Conservation (phyloP, 2,329 filamentous ascomycete species). For the Fusarium nematophilum region DNA sequence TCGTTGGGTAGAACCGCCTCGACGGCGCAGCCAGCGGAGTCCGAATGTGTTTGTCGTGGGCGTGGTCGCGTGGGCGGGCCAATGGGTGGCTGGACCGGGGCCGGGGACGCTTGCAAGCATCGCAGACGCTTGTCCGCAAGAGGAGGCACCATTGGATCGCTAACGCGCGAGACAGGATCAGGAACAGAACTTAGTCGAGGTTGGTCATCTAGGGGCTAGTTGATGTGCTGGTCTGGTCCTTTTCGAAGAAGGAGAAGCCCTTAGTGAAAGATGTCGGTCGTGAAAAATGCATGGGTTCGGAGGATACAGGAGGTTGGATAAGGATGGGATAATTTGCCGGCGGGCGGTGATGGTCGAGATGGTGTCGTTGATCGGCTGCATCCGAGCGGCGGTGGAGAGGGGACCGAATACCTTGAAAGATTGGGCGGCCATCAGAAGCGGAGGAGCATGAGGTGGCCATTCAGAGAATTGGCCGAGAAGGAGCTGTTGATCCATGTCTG, state of each 20-base stretch:
- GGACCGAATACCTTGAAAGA: slow-evolving; percentile 6
- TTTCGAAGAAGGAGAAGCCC: neutral
- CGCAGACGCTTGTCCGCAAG: slow-evolving; percentile 32
- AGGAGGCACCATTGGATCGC: slow-evolving; percentile 39
- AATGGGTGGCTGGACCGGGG: slow-evolving; percentile 41
- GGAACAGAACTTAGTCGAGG: slow-evolving; percentile 35
- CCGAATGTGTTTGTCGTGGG: slow-evolving; percentile 1
- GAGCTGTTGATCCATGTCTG: neutral
- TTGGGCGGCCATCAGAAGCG: slow-evolving; percentile 23
- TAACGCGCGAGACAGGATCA: slow-evolving; percentile 30
- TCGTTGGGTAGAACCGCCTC: slow-evolving; percentile 32
- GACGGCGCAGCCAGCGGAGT: slow-evolving; percentile 30
- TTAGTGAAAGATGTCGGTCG: slow-evolving; percentile 24
- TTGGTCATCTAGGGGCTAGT: slow-evolving; percentile 23
- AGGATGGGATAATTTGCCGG: slow-evolving; percentile 11
- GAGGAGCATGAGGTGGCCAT: slow-evolving; percentile 6
- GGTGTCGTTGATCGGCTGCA: slow-evolving; percentile 39
- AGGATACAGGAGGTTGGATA: slow-evolving; percentile 15
- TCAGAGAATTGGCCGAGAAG: slow-evolving; percentile 7
- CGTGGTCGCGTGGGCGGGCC: slow-evolving; percentile 28
- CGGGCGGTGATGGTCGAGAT: slow-evolving; percentile 13
- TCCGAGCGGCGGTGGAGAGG: slow-evolving; percentile 31
- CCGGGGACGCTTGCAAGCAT: slow-evolving; percentile 37
- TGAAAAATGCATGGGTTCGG: slow-evolving; percentile 12
- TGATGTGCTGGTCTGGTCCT: neutral